Base-by-base conservation (phyloP, 73 alveolate species). In the Symbiodinium pilosum region DNA sequence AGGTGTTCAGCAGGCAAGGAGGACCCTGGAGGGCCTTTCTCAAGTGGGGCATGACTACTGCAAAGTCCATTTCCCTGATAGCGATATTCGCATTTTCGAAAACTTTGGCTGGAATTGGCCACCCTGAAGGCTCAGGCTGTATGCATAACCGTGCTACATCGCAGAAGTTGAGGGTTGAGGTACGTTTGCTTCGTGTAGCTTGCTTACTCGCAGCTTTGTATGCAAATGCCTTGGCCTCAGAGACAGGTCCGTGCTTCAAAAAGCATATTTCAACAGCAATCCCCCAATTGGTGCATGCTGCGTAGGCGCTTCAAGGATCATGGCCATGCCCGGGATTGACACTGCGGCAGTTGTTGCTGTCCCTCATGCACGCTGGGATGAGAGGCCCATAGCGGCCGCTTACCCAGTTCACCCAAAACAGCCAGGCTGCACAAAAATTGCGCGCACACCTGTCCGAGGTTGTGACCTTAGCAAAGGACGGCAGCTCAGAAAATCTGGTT, bases 291-390 rank as follows among this genome's bases (percentile, higher is more conserved):
- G 69, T 52, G 9, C 69, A 9, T 12, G 9, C 28, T 52, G 9
- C 9, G n/a, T n/a, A n/a, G n/a, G n/a, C 5, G 5, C 39, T 30
- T 39, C 34, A 64, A 91, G 97, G 97, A 91, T 91, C 36, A 84
- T 84, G 36, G 88, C 89, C 77, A 42, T 91, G 97, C 38, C 39
- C n/a, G 87, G 42, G 21, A 40, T 91, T 16, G 97, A 68, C 30
- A 43, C 28, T 20, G 98, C 98, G 21, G 98, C 92, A 34, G 92
- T 81, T 56, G 93, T 93, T 24, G 93, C 68, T 34, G 93, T 93
- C 5, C 84, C 69, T 36, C 98, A 93, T 36, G 91, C 98, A 28
- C 52, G 42, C 42, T 93, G 98, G 98, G 98, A 93, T 43, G 98
- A 93, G 44, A 92, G 98, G 38, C 98, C 98, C 1, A 52, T 93